Evolutionary conservation across 768 basidiomycete species (phyloP), one percentile per base, ranked within the genome.

Genomic region (Mycena rebaudengoi): DNA sequence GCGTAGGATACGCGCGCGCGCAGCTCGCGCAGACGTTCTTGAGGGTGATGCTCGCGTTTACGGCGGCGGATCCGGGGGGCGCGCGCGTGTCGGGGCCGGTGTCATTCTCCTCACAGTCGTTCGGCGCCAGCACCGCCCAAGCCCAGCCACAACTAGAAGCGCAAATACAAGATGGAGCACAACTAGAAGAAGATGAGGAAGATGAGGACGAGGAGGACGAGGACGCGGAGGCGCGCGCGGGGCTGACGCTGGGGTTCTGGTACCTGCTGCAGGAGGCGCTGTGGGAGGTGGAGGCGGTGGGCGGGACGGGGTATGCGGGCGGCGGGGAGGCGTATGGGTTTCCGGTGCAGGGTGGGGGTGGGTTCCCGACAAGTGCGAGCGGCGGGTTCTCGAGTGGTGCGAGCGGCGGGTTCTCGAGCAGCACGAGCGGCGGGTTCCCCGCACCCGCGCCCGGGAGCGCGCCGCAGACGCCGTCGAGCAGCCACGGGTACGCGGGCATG

Each of bases 181-280:
- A 86, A 63, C 94, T 90, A 70, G 92, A 91, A 1, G 84, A 86
- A 0, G 95, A 96, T 46, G 96, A 96, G 73, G 91, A 94, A 49
- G 90, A 92, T 71, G 95, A 92, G 69, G 94, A 95, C 75, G 85
- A 46, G 0, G 26, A 33, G 28, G 57, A 59, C 6, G 87, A 89
- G 0, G 94, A 94, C 0, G 88, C 85, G 62, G 93, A 90, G 70
- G 92, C 92, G 1, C 84, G 86, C 0, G 92, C 71, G 94, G 96
- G 76, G 84, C 91, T 82, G 91, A n/a, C 91, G 3, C 83, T 97
- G 3, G 87, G 87, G 1, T 96, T 96, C 70, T 97, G 96, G 91
- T 96, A 94, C 66, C 79, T 94, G 39, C 85, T 97, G 59, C 95
- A 97, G 75, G 96, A 98, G 72, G 87, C 93, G 1, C 74, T 95